A percentile compares a stretch with the other conserved stretches of the same genome.
phyloP scores from a whole-genome alignment of 768 basidiomycete species.

The Boletus coccyginus region DNA sequence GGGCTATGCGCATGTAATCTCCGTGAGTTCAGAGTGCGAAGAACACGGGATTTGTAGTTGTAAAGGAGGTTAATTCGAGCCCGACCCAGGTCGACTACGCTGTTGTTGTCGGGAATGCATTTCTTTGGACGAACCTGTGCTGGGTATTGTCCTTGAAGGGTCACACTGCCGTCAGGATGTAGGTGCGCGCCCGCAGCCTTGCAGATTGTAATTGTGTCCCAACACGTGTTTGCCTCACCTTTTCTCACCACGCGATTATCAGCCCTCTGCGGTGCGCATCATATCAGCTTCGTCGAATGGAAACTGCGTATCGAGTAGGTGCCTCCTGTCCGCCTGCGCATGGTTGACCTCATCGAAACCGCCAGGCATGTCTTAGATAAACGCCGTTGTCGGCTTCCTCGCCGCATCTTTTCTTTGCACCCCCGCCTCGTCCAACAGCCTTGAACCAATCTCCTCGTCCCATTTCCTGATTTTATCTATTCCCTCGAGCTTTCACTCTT shows the following conservation, averaged over 20 bases:
- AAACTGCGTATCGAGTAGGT: conserved; percentile 14
- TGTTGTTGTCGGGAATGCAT: conserved; percentile 1
- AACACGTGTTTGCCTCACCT: conserved; percentile 34
- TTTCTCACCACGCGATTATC: conserved; percentile 35
- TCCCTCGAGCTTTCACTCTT: not conserved
- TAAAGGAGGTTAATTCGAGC: not conserved
- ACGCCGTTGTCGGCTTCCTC: conserved; percentile 19
- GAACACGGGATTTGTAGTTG: not conserved
- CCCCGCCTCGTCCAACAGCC: conserved; percentile 15
- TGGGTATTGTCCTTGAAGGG: conserved; percentile 1
- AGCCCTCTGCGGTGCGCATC: conserved; percentile 31
- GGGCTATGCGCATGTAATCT: conserved; percentile 22
- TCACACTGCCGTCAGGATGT: conserved; percentile 2
- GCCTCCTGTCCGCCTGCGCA: conserved; percentile 26
- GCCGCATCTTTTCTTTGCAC: conserved; percentile 19
- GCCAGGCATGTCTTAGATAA: conserved; percentile 30
- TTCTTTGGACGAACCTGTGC: conserved; percentile 17
- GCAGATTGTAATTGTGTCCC: not conserved
- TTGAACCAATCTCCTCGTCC: conserved; percentile 1
- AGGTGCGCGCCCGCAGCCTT: conserved; percentile 13
- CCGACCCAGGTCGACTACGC: not conserved
- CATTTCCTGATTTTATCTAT: conserved; percentile 8
- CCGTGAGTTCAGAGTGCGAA: conserved; percentile 9
- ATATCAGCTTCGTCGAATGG: conserved; percentile 26
- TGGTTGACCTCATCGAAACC: conserved; percentile 36